Conservation (phyloP, 768 basidiomycete genomes). For the Auricularia sp. region DNA sequence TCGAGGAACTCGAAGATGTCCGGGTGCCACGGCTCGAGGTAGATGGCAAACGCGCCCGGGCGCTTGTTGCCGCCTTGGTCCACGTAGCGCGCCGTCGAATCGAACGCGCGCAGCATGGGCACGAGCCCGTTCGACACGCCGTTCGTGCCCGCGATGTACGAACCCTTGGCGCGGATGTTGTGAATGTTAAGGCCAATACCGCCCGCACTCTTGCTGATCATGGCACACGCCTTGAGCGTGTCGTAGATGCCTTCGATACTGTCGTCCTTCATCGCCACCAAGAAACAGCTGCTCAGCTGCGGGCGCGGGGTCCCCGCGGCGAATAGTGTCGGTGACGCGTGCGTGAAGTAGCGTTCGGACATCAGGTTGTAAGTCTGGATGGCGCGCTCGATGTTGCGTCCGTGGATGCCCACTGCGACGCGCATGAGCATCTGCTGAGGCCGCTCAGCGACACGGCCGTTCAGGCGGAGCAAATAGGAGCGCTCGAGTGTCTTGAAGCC, state of each 20-base stretch:
- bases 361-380: constrained; percentile 92
- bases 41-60: constrained; percentile 96
- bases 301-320: constrained; percentile 93
- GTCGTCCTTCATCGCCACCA: constrained; percentile 97
- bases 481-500: constrained; percentile 99
- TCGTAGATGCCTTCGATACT: constrained; percentile 99
- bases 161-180: constrained; percentile 91
- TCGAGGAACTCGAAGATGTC: constrained; percentile 98
- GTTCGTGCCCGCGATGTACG: constrained; percentile 98
- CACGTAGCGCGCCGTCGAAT: constrained; percentile 96
- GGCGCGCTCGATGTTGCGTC: constrained; percentile 75
- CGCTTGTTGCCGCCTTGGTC: constrained; percentile 99
- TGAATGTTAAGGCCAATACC: constrained; percentile 96
- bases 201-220: constrained; percentile 99
- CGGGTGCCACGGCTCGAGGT: constrained; percentile 97
- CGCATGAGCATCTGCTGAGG: constrained; percentile 99
- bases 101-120: constrained; percentile 96
- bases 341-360: constrained; percentile 98
- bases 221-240: constrained; percentile 93
- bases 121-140: constrained; percentile 99
- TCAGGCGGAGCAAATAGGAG: constrained; percentile 89
- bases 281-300: constrained; percentile 93
- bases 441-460: constrained; percentile 90
- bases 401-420: constrained; percentile 96
- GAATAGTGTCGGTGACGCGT: constrained; percentile 95